Conservation (phyloP, 1,139 yeast species). For the Lodderomyces jiufengensis region DNA sequence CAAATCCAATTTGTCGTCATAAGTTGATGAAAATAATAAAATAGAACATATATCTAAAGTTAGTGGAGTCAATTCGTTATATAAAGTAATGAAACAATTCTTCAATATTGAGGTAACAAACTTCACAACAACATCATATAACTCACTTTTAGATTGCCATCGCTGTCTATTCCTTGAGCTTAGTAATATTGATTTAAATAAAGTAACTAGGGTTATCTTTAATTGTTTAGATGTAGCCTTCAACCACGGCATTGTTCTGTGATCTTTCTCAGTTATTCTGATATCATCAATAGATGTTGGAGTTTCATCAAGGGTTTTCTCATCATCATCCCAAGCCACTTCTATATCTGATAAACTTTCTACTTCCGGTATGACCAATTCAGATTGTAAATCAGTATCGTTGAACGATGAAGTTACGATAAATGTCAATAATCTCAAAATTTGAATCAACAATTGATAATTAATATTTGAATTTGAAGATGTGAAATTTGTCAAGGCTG, state of each 20-base stretch:
- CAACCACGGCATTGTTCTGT: conserved; percentile 58
- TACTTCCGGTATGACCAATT: conserved; percentile 8
- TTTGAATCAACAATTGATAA: conserved; percentile 19
- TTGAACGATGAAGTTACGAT: conserved; percentile 26
- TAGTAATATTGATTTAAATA: conserved; percentile 25
- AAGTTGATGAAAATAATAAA: conserved; percentile 16
- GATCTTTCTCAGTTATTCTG: conserved; percentile 9
- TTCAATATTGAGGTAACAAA: conserved; percentile 23
- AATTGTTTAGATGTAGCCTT: conserved; percentile 62
- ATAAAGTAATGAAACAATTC: conserved; percentile 33
- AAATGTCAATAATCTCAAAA: conserved; percentile 21
- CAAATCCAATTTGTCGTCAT: conserved; percentile 11
- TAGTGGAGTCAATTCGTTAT: conserved; percentile 29
- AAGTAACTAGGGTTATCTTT: conserved; percentile 38
- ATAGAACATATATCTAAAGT: conserved; percentile 29
- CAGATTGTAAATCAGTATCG: conserved; percentile 23
- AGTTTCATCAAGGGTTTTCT: conserved; percentile 6
- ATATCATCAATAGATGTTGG: conserved; percentile 8
- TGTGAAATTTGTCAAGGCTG: conserved; percentile 30
- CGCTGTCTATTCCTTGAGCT: conserved; percentile 16
- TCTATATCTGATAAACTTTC: conserved; percentile 16
- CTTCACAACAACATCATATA: conserved; percentile 20
- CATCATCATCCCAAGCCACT: conserved; percentile 17
- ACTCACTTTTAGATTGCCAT: conserved; percentile 21
- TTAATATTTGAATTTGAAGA: conserved; percentile 23